Evolutionary conservation across 2,329 filamentous ascomycete species (phyloP), one percentile per base, ranked within the genome.

Genomic region (Apiospora hydei): DNA sequence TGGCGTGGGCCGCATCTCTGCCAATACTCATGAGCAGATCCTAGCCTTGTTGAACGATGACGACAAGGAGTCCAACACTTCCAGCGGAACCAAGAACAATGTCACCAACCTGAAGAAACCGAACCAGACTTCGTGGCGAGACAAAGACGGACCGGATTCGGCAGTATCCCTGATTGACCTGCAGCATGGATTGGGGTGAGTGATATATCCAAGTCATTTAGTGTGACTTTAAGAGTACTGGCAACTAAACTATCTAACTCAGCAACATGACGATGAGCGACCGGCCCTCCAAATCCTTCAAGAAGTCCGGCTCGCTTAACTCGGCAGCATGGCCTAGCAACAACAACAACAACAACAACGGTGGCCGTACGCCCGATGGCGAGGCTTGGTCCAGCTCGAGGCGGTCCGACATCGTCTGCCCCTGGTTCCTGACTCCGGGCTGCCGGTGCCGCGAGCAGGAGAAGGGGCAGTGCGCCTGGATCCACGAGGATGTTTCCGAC

Each of bases 391-490:
- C 34, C n/a, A 34, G n/a, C 18, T 24, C 61, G 34, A n/a, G 38
- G 3, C 18, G 21, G 8, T 67, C 69, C 53, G 75, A 72, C 47
- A 69, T 75, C 16, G 71, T 76, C 49, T 77, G 77, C n/a, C 77
- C 76, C 4, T 77, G 75, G 75, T 77, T 73, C 73, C 71, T 70
- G 0, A 77, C 74, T 0, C n/a, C 68, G 0, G 75, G 75, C 1
- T 77, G 72, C 26, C 2, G 49, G 3, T 78, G 75, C 46, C 71
- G 72, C 11, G 74, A 77, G 7, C 24, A 72, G 5, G 71, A 71
- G 6, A 53, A 70, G 3, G 74, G 74, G 2, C 53, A 21, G 8
- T 77, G 75, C 34, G 41, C 69, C 1, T 73, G 73, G 61, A 11
- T 61, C 8, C 77, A 78, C 38, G 72, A 75, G n/a, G 43, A 75